These are phyloP conservation scores for Tricholoma furcatifolium DNA, from an alignment of 768 basidiomycete genomes.

Conservation along the genomic window DNA sequence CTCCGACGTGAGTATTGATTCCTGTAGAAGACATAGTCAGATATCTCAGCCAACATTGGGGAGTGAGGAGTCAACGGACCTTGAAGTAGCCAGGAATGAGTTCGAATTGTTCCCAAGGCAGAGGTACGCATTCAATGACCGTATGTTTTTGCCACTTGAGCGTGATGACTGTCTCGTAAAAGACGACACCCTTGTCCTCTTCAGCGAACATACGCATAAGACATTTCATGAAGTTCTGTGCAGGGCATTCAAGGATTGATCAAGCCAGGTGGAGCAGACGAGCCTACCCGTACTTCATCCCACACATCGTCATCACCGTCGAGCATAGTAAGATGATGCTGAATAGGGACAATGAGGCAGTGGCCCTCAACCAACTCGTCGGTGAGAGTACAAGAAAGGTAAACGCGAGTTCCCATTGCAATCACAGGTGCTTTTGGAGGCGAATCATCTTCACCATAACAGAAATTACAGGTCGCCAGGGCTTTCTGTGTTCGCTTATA, in stretches of 20 bases:
- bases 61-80: constrained; percentile 37
- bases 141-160: constrained; percentile 90
- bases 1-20: constrained; percentile 92
- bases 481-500: constrained; percentile 94
- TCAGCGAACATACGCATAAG: constrained; percentile 94
- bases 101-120: constrained; percentile 87
- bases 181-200: constrained; percentile 90
- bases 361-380: constrained; percentile 93
- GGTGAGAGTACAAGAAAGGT: constrained; percentile 83
- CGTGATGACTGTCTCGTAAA: constrained; percentile 90
- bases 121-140: constrained; percentile 89
- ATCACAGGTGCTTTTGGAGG: constrained; percentile 85
- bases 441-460: constrained; percentile 90
- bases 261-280: not conserved
- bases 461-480: constrained; percentile 81
- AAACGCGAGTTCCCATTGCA: constrained; percentile 87
- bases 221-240: constrained; percentile 82
- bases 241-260: not conserved
- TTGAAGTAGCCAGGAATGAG: constrained; percentile 92
- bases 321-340: constrained; percentile 87
- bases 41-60: constrained; percentile 1
- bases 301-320: constrained; percentile 97
- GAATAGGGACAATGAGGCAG: constrained; percentile 93
- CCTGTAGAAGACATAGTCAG: constrained; percentile 41
- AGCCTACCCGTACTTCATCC: constrained; percentile 91